Evolutionary conservation across 805 yeast genomes (phyloP).

Genomic region (Candida nemodendra): DNA sequence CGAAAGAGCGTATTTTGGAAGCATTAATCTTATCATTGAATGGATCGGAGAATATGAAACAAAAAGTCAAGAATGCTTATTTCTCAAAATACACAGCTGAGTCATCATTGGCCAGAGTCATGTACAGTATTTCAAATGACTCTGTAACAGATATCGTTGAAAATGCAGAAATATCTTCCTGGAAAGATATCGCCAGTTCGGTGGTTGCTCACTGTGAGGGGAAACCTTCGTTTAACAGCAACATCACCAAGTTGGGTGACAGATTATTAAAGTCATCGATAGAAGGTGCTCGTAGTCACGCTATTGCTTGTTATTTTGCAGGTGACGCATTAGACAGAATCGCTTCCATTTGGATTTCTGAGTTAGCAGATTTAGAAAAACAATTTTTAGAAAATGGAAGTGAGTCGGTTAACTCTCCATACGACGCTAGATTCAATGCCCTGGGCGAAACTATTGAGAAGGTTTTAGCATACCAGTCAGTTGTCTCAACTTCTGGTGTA

Average conservation of each 20-base stretch:
- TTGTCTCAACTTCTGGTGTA: constrained; percentile 36
- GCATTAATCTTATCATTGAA: constrained; percentile 80
- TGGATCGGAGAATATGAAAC: constrained; percentile 59
- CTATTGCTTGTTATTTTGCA: constrained; percentile 73
- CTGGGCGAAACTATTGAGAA: constrained; percentile 82
- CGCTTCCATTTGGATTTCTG: constrained; percentile 80
- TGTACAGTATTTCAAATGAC: constrained; percentile 60
- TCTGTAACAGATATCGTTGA: constrained; percentile 66
- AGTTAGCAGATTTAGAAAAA: constrained; percentile 46
- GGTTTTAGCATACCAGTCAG: constrained; percentile 68
- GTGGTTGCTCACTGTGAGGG: constrained; percentile 56
- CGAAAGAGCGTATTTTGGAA: constrained; percentile 63
- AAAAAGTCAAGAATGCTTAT: constrained; percentile 69
- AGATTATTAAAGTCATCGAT: constrained; percentile 52
- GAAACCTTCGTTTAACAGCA: constrained; percentile 47
- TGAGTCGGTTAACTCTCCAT: constrained; percentile 52
- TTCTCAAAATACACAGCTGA: constrained; percentile 53
- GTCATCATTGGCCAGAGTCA: constrained; percentile 66
- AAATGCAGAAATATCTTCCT: constrained; percentile 72
- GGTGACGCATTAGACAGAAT: constrained; percentile 81
- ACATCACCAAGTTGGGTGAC: constrained; percentile 72
- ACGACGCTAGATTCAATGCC: constrained; percentile 82
- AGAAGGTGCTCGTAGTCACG: constrained; percentile 58
- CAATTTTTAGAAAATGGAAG: constrained; percentile 46
- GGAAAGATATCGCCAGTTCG: constrained; percentile 80